phyloP scores from a whole-genome alignment of 1,284 basidiomycete genomes.

The Afroboletus lepidellus region DNA sequence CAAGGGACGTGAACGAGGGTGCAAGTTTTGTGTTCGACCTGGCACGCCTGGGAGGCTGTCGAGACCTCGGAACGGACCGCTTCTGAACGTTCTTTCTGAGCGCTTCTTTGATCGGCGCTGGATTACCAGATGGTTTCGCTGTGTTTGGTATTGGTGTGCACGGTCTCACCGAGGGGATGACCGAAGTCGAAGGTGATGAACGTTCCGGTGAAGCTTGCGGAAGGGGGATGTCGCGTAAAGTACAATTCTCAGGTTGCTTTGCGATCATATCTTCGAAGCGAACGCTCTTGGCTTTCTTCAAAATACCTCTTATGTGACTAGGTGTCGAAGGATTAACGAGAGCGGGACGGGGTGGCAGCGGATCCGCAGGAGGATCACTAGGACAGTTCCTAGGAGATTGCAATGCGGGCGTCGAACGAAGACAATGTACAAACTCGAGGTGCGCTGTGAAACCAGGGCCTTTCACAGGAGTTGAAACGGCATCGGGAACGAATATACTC shows the following conservation, averaged over 20 bases:
- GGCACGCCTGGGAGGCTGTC: constrained; percentile 15
- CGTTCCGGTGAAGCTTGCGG: constrained; percentile 8
- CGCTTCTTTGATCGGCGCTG: not conserved
- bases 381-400: not conserved
- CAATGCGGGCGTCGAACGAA: not conserved
- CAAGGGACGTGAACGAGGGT: not conserved
- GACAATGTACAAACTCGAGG: not conserved
- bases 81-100: constrained; percentile 6
- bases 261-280: constrained; percentile 30
- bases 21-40: constrained; percentile 14
- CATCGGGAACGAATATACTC: constrained; percentile 12
- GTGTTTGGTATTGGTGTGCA: constrained; percentile 10
- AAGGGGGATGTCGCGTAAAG: not conserved
- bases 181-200: constrained; percentile 14
- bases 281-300: constrained; percentile 35
- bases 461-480: constrained; percentile 15
- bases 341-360: constrained; percentile 34
- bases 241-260: constrained; percentile 3
- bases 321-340: constrained; percentile 30
- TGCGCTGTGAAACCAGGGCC: not conserved
- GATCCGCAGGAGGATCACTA: constrained; percentile 22
- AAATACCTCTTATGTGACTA: constrained; percentile 29
- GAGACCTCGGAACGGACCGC: constrained; percentile 11
- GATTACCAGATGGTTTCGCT: not conserved
- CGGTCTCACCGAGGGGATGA: constrained; percentile 12